Evolutionary conservation across 2,329 filamentous ascomycete genomes (phyloP).

Genomic region (Fusarium neocosmosporiellum): DNA sequence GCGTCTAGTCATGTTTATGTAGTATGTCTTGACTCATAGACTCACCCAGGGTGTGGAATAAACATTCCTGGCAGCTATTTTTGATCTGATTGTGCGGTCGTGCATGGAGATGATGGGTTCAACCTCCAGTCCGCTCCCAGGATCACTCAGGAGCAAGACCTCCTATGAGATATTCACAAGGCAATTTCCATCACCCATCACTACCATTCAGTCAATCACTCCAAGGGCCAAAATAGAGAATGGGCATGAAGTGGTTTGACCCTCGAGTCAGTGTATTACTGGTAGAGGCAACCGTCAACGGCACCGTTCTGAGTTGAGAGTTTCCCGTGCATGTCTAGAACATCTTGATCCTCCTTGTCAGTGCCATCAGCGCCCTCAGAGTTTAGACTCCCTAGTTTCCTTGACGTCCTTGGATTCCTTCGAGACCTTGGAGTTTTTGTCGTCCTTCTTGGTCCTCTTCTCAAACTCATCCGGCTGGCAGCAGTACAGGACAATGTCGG

Average conservation of each 20-base stretch:
- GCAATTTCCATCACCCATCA: background rate
- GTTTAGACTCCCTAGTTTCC: background rate
- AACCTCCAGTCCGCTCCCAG: background rate
- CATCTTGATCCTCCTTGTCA: background rate
- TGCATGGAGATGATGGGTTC: too few species aligned
- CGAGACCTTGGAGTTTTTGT: background rate
- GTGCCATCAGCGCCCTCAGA: background rate
- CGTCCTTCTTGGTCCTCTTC: background rate
- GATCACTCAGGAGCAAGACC: background rate
- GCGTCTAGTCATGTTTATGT: too few species aligned
- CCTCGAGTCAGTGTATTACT: background rate
- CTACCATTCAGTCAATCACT: background rate
- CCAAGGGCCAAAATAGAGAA: background rate
- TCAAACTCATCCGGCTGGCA: background rate
- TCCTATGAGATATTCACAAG: background rate
- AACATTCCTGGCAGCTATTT: too few species aligned
- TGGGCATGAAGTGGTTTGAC: background rate
- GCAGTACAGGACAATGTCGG: conserved; percentile 15
- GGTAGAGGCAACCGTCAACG: background rate
- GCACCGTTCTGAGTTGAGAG: background rate
- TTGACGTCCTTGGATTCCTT: background rate
- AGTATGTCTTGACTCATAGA: too few species aligned
- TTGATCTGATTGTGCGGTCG: too few species aligned
- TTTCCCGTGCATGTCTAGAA: background rate
- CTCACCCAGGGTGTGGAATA: too few species aligned